Base-by-base conservation (phyloP, 2,329 filamentous ascomycete species). In the Trichoderma sp. region DNA sequence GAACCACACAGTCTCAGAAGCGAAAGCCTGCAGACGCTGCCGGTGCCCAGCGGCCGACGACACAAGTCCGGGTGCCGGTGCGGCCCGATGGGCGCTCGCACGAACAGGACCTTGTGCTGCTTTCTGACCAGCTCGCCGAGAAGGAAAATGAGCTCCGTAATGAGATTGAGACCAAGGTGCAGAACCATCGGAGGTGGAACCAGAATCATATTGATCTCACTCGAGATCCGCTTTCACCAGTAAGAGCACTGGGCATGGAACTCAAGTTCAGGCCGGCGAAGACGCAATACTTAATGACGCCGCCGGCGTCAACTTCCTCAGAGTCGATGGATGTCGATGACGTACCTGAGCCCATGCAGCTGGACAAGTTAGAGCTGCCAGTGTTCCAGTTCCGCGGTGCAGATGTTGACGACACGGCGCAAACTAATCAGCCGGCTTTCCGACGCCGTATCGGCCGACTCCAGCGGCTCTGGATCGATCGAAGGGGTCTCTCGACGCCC, bases 131-230 rank as follows among this genome's bases (percentile, higher is more conserved):
- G 73, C 85, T 91, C 66, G 88, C 89, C 52, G 92, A 97, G 78
- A 92, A 92, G 78, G 90, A 94, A 72, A 93, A 91, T 72, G 88
- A 92, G 73, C 89, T 97, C 72, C 86, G 90, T 70, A 85, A 85
- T 71, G 93, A 96, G 75, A 92, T 98, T 77, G 92, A 96, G 78
- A 88, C 88, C 73, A 94, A 96, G 79, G 89, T 96, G 65, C 86
- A 90, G 74, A 94, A 95, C 79, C 94, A 97, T 80, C 88, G 91
- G 73, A 89, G 91, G 77, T 97, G 94, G 93, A 97, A 97, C 80
- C 86, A 92, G 73, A 91, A 92, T 75, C 93, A 92, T 82, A 87
- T 96, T 74, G 94, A 98, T 81, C 86, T 93, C 76, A 97, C 94
- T 70, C 89, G 90, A 81, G 89, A 90, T 71, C 93, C 94, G 60